phyloP scores from a whole-genome alignment of 257 asterid genomes.

The Solanum paucissectum region DNA sequence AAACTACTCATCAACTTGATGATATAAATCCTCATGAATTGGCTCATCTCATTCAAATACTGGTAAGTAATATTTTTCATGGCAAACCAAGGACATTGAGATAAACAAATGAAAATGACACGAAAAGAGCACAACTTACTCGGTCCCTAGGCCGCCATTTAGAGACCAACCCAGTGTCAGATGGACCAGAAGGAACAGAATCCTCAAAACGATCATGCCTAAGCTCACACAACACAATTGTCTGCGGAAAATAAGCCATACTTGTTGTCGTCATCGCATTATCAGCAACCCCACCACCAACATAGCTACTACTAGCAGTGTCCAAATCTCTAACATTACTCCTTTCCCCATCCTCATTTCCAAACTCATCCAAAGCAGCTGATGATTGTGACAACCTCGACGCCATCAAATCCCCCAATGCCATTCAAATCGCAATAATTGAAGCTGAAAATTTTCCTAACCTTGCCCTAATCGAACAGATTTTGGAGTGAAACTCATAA shows the following conservation, averaged over 20 bases:
- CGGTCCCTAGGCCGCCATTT: slow-evolving; percentile 94
- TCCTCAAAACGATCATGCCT: slow-evolving; percentile 92
- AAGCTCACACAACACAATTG: slow-evolving; percentile 77
- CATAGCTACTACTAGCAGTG: slow-evolving; percentile 33
- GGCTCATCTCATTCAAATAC: background rate
- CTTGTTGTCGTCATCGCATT: slow-evolving; percentile 52
- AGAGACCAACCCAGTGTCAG: slow-evolving; percentile 82
- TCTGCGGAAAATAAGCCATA: slow-evolving; percentile 87
- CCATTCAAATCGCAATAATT: slow-evolving; percentile 39
- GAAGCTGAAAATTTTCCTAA: background rate
- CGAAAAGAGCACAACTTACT: slow-evolving; percentile 29
- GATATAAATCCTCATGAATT: background rate
- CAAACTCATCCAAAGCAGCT: slow-evolving; percentile 51
- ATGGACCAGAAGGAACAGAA: slow-evolving; percentile 65
- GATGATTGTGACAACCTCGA: slow-evolving; percentile 87
- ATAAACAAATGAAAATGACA: background rate
- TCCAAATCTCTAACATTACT: slow-evolving; percentile 44
- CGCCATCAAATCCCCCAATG: slow-evolving; percentile 98
- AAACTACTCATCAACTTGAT: background rate
- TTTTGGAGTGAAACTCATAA: slow-evolving; percentile 55
- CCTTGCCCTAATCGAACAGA: slow-evolving; percentile 89
- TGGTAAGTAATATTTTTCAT: background rate
- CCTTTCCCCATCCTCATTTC: slow-evolving; percentile 32
- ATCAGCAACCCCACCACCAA: slow-evolving; percentile 5
- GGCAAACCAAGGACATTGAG: background rate